phyloP scores from a whole-genome alignment of 345 rosid species.

The Murraya koenigii region DNA sequence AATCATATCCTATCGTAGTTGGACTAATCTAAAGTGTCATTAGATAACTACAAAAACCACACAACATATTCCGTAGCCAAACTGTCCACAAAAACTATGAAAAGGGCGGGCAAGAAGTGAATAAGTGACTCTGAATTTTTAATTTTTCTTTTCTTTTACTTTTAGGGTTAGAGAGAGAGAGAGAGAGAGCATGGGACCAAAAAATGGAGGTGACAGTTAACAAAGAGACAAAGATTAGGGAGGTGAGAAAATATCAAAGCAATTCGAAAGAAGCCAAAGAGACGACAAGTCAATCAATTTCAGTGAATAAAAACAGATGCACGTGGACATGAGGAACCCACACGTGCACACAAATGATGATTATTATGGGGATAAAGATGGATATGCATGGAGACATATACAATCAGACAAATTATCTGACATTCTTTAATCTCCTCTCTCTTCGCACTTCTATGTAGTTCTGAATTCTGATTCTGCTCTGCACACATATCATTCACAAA shows the following conservation, averaged over 20 bases:
- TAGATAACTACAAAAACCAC: no score
- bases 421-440: constrained; percentile 21
- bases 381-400: constrained; percentile 15
- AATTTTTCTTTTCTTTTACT: no score
- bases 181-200: background rate
- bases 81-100: no score
- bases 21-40: background rate
- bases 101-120: background rate
- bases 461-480: background rate
- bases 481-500: background rate
- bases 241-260: constrained; percentile 12
- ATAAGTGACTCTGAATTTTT: background rate
- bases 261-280: background rate
- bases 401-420: constrained; percentile 33
- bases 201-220: constrained; percentile 4
- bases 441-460: no score
- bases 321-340: constrained; percentile 55
- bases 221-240: constrained; percentile 11
- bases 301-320: constrained; percentile 48
- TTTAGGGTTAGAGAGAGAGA: background rate
- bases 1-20: background rate
- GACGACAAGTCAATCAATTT: constrained; percentile 39
- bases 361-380: constrained; percentile 16
- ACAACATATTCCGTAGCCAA: no score
- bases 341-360: constrained; percentile 70